Base-by-base conservation (phyloP, 75 land plant genomes). In the Gnetum montanum region DNA sequence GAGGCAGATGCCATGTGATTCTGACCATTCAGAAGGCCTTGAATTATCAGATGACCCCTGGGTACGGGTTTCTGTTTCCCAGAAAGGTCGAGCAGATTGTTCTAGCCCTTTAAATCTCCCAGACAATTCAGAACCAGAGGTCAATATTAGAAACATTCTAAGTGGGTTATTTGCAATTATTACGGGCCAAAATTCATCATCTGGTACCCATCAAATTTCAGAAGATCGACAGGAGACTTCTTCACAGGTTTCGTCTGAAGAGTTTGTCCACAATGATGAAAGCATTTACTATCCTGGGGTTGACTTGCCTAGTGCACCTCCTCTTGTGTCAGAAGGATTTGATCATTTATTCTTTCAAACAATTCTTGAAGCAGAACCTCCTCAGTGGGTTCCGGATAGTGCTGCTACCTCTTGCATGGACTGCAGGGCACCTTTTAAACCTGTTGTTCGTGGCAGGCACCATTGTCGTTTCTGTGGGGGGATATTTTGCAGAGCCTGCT, bases 341-440 rank as follows among this genome's bases (percentile, higher is more conserved):
- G 61, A 59, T 43, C 73, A 63, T 41, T 55, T 11, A 43, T 68
- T 51, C 29, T 67, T 69, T 50, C 76, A 65, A 49, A 74, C 78
- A 12, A 61, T 88, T 0, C 54, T 88, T 53, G 86, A 85, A 48
- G 75, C 85, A 29, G 90, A 88, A 16, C 94, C 94, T 2, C 94
- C 90, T n/a, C 79, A 88, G 34, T 88, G 94, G 94, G 58, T 88
- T 57, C 83, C 85, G 22, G 94, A 88, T 54, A 85, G 94, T 70
- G 58, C 69, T 18, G 22, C 77, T 41, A 18, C 49, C 8, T 59
- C 37, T 13, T 84, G 89, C 57, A 84, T 81, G 85, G 82, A 76
- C 59, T 84, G 89, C 46, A 52, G 38, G 68, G 73, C 72, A 36
- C 76, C 75, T n/a, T 88, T 88, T 54, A 76, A 73, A 3, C 66